Conservation (phyloP, 192 early-diverging fungal species). For the Coemansia sp. region DNA sequence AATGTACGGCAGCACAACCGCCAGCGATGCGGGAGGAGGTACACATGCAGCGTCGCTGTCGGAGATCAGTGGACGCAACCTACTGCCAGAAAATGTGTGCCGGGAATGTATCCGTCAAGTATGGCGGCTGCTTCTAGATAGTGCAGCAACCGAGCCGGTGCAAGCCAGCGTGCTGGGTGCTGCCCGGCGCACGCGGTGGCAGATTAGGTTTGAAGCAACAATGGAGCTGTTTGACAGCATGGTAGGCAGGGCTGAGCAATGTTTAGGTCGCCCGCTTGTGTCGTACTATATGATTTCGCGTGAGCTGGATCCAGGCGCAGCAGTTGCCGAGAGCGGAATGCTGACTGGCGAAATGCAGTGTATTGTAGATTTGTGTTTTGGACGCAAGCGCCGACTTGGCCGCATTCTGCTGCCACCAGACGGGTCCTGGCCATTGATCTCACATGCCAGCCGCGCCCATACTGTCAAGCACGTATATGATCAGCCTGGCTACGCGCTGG, state of each 20-base stretch:
- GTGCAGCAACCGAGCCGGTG: constrained; percentile 33
- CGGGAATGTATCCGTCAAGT: constrained; percentile 43
- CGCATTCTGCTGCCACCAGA: constrained; percentile 57
- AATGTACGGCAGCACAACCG: constrained; percentile 42
- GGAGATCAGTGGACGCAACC: constrained; percentile 39
- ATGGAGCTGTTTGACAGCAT: constrained; percentile 51
- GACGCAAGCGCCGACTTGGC: constrained; percentile 48
- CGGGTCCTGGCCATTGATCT: constrained; percentile 75
- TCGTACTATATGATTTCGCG: constrained; percentile 47
- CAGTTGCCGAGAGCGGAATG: constrained; percentile 44
- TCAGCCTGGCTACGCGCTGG: constrained; percentile 57
- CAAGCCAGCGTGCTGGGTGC: constrained; percentile 37
- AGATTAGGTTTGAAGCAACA: constrained; percentile 52
- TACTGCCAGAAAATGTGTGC: constrained; percentile 47
- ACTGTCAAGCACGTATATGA: constrained; percentile 43
- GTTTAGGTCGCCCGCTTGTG: constrained; percentile 40
- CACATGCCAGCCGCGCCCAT: constrained; percentile 56
- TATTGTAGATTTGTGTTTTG: constrained; percentile 50
- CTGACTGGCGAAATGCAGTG: constrained; percentile 43
- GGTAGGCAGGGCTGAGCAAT: constrained; percentile 40
- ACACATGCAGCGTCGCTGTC: constrained; percentile 46
- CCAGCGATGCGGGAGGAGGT: constrained; percentile 14
- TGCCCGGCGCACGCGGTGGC: constrained; percentile 49
- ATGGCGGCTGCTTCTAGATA: constrained; percentile 49
- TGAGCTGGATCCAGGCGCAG: constrained; percentile 48